These are phyloP conservation scores for Saturnispora sekii DNA, from an alignment of 805 yeast genomes.

Conservation along the genomic window DNA sequence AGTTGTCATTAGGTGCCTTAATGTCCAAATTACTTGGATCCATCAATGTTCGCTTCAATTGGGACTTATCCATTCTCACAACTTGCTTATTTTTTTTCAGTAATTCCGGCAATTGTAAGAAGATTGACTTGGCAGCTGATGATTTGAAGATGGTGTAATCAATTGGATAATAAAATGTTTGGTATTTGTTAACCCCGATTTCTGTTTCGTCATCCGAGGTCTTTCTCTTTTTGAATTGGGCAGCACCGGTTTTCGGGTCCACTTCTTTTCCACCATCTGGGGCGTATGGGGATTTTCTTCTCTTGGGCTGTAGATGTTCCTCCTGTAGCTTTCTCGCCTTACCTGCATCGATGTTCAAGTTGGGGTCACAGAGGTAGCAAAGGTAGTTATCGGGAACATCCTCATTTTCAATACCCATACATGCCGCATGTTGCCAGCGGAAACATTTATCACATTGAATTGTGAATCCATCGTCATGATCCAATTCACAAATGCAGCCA, in stretches of 20 bases:
- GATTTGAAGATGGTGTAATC: constrained; percentile 37
- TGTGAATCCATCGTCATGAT: constrained; percentile 87
- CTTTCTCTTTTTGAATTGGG: constrained; percentile 24
- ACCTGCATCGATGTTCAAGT: constrained; percentile 33
- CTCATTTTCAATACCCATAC: constrained; percentile 66
- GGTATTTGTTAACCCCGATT: constrained; percentile 39
- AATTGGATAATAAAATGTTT: constrained; percentile 41
- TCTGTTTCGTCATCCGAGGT: constrained; percentile 30
- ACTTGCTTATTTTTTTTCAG: constrained; percentile 18
- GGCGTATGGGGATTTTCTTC: constrained; percentile 18
- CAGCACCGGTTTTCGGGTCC: constrained; percentile 8
- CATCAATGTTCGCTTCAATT: constrained; percentile 17
- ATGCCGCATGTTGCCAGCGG: constrained; percentile 93
- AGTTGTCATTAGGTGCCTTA: constrained; percentile 48
- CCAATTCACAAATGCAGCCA: constrained; percentile 80
- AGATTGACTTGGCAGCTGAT: constrained; percentile 24
- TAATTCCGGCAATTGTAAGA: constrained; percentile 19
- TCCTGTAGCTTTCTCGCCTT: constrained; percentile 28
- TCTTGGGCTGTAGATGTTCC: constrained; percentile 26
- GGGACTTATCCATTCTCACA: constrained; percentile 16
- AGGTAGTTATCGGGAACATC: constrained; percentile 76
- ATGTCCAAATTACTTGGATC: constrained; percentile 26
- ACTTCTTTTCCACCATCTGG: neutral
- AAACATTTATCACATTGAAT: constrained; percentile 90
- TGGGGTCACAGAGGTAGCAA: constrained; percentile 64